Evolutionary conservation across 176 grass and related monocot species (phyloP).

Genomic region (Triticum turgidum): DNA sequence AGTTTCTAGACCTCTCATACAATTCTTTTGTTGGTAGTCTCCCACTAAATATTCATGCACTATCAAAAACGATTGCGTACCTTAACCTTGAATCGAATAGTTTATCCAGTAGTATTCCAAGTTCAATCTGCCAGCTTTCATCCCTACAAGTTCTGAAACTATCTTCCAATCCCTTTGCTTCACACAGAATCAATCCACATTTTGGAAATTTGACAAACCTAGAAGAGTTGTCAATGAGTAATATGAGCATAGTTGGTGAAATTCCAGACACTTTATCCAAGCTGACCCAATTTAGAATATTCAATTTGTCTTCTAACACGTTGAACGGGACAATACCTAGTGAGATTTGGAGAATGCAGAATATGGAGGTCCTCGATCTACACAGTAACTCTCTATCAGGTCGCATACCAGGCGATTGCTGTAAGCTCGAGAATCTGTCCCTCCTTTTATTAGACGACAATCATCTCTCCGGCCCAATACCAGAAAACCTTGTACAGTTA

Average conservation of each 20-base stretch:
- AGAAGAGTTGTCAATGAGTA: conserved; percentile 24
- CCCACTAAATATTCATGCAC: background rate
- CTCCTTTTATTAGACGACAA: no score
- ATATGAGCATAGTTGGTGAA: conserved; percentile 17
- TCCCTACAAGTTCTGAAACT: conserved; percentile 14
- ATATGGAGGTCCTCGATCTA: background rate
- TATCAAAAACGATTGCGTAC: background rate
- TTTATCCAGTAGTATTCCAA: background rate
- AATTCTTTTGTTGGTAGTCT: background rate
- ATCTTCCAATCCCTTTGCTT: conserved; percentile 33
- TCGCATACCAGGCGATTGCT: background rate
- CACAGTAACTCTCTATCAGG: background rate
- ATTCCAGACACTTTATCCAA: conserved; percentile 28
- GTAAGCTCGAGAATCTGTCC: background rate
- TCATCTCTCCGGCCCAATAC: no score
- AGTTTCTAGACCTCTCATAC: background rate
- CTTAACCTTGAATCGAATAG: conserved; percentile 4
- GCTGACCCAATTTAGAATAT: background rate
- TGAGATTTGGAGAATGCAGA: conserved; percentile 42
- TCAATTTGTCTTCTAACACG: conserved; percentile 33
- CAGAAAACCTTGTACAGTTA: no score
- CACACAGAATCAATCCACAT: conserved; percentile 10
- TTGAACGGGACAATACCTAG: background rate
- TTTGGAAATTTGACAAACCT: conserved; percentile 44
- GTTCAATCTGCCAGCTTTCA: background rate